A percentile compares a stretch with the other conserved stretches of the same genome.
phyloP scores from a whole-genome alignment of 495 filamentous ascomycete genomes.

The Aspergillus egyptiacus region DNA sequence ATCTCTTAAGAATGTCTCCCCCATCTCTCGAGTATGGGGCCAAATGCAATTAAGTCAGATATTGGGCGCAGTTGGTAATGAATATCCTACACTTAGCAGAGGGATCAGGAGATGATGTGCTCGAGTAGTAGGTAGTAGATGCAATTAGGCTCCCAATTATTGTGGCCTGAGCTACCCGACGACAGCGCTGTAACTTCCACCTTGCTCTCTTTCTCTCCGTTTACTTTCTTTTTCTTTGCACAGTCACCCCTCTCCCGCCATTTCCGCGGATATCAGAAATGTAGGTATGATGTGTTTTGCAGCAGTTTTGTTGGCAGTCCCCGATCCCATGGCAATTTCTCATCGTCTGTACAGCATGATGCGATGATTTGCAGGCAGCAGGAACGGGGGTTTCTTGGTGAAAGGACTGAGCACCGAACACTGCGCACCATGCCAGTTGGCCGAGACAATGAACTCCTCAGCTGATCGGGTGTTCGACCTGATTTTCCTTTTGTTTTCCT shows the following conservation, averaged over 20 bases:
- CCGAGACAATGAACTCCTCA: background rate
- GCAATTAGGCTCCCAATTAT: background rate
- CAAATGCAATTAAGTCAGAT: background rate
- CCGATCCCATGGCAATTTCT: background rate
- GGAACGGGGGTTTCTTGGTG: background rate
- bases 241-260: no score
- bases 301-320: background rate
- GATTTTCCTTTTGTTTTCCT: constrained; percentile 1
- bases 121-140: background rate
- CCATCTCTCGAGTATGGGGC: background rate
- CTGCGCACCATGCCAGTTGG: background rate
- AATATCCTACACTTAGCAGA: background rate
- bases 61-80: background rate
- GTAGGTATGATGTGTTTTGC: background rate
- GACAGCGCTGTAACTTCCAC: no score
- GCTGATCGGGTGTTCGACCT: background rate
- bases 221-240: no score
- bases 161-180: no score
- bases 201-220: background rate
- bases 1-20: background rate
- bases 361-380: background rate
- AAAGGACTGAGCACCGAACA: background rate
- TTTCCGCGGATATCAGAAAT: background rate
- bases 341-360: background rate
- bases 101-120: no score